These are phyloP conservation scores for Aureobasidium sp. DNA, from an alignment of 2,329 filamentous ascomycete species.

Conservation along the genomic window DNA sequence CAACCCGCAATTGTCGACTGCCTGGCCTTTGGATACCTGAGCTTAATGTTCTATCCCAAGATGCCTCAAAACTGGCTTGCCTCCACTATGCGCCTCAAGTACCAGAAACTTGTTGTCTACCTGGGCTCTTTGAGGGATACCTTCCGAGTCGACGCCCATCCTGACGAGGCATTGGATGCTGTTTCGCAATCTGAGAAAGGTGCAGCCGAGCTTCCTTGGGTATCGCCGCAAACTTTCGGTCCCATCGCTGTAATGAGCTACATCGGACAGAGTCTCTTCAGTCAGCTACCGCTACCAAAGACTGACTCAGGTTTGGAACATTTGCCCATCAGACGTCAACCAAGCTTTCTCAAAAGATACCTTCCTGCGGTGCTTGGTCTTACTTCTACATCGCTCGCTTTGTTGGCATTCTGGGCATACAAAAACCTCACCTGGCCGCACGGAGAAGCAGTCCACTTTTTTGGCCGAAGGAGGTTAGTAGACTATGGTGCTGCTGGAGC, in stretches of 20 bases:
- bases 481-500: constrained; percentile 28
- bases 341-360: background rate
- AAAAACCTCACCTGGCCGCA: constrained; percentile 21
- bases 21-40: constrained; percentile 69
- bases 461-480: constrained; percentile 24
- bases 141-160: constrained; percentile 15
- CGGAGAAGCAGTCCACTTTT: constrained; percentile 25
- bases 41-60: constrained; percentile 57
- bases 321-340: background rate
- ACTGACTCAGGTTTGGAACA: background rate
- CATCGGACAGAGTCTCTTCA: background rate
- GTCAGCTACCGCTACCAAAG: constrained; percentile 5
- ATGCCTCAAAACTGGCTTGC: constrained; percentile 55
- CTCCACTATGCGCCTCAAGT: constrained; percentile 45
- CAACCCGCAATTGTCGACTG: constrained; percentile 65
- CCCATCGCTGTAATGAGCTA: background rate
- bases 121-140: constrained; percentile 19
- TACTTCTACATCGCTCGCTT: constrained; percentile 4
- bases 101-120: constrained; percentile 30
- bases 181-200: background rate
- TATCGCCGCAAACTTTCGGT: background rate
- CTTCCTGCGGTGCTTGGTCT: constrained; percentile 7
- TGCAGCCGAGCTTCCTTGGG: constrained; percentile 3
- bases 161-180: constrained; percentile 3
- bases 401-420: constrained; percentile 11